These are phyloP conservation scores for Erodium trifolium DNA, from an alignment of 441 rosid species.

Conservation along the genomic window DNA sequence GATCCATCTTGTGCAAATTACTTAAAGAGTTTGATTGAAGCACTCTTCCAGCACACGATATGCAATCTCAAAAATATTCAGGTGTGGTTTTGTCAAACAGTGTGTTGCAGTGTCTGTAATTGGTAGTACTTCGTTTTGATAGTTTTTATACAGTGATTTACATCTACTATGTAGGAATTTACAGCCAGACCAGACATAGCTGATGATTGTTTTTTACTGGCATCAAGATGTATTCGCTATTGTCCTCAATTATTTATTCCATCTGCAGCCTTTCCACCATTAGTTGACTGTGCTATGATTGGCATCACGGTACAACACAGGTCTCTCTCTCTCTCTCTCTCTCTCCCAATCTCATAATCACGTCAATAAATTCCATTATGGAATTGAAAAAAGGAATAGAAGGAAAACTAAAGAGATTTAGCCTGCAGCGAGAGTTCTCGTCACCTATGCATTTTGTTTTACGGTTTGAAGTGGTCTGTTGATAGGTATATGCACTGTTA, in stretches of 20 bases:
- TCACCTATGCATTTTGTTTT: too few species aligned
- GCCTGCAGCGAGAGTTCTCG: too few species aligned
- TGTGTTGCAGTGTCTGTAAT: background rate
- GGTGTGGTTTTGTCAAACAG: constrained; percentile 32
- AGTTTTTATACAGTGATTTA: constrained; percentile 3
- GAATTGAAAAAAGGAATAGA: too few species aligned
- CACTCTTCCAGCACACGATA: constrained; percentile 74
- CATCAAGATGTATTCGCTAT: constrained; percentile 95
- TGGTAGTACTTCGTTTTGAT: background rate
- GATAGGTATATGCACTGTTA: too few species aligned
- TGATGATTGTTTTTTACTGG: constrained; percentile 93
- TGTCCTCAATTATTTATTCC: constrained; percentile 84
- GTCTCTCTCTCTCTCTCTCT: constrained; percentile 38
- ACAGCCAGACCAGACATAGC: constrained; percentile 91
- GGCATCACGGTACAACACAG: constrained; percentile 97
- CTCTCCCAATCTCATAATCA: too few species aligned
- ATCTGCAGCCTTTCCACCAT: constrained; percentile 61
- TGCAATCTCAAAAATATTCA: constrained; percentile 79
- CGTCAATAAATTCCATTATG: too few species aligned
- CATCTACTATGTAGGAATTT: constrained; percentile 58
- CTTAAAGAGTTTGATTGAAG: constrained; percentile 81
- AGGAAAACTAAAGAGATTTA: too few species aligned
- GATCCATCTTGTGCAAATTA: constrained; percentile 85
- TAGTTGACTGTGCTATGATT: constrained; percentile 71
- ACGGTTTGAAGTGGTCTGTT: too few species aligned